phyloP scores from a whole-genome alignment of 116 monocot genomes.

The Iris pallida region DNA sequence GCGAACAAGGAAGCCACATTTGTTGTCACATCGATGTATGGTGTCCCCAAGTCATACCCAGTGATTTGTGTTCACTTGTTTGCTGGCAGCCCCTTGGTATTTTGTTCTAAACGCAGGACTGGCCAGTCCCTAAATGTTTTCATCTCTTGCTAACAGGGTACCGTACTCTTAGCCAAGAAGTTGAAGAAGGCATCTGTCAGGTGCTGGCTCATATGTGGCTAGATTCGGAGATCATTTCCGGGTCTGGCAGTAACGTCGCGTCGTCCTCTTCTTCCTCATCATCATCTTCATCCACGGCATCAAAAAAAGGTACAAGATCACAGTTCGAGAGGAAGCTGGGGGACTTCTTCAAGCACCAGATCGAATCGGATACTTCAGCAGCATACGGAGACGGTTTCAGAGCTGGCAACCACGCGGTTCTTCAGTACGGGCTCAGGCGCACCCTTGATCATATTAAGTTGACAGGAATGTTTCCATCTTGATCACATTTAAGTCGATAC shows the following conservation, averaged over 20 bases:
- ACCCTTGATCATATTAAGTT: slow-evolving; percentile 34
- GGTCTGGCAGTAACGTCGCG: slow-evolving; percentile 39
- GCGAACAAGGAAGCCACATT: no score
- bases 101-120: no score
- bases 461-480: slow-evolving; percentile 36
- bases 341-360: slow-evolving; percentile 77
- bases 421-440: slow-evolving; percentile 30
- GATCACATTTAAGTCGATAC: not conserved
- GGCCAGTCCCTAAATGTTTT: not conserved
- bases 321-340: slow-evolving; percentile 66
- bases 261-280: slow-evolving; percentile 40
- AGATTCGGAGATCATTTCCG: slow-evolving; percentile 60
- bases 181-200: slow-evolving; percentile 91
- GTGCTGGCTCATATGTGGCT: slow-evolving; percentile 88
- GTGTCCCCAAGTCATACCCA: no score
- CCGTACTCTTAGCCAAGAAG: slow-evolving; percentile 42
- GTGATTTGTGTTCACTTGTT: no score
- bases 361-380: slow-evolving; percentile 61
- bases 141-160: slow-evolving; percentile 34
- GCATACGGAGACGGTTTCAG: slow-evolving; percentile 79
- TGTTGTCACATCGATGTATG: no score
- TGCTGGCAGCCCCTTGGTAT: no score
- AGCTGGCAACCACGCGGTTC: slow-evolving; percentile 40
- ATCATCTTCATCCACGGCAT: slow-evolving; percentile 28
- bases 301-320: slow-evolving; percentile 52